Conservation (phyloP, 2,329 filamentous ascomycete species). For the Tolypocladium ovalisporum region DNA sequence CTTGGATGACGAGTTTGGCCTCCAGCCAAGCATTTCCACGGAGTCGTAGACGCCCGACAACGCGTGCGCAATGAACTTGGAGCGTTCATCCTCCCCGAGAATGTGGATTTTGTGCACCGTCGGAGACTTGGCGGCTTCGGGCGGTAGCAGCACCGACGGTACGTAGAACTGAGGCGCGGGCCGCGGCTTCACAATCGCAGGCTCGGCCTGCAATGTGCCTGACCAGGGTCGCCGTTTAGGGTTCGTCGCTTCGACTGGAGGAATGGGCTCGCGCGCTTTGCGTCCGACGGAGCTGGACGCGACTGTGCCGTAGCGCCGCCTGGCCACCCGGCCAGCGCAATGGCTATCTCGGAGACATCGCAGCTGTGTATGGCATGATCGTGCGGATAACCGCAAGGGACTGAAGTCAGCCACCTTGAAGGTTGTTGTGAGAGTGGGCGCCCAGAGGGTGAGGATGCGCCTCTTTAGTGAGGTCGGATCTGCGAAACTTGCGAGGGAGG, state of each 20-base stretch:
- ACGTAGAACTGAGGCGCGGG: constrained; percentile 17
- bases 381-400: constrained; percentile 31
- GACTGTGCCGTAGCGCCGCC: constrained; percentile 19
- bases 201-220: constrained; percentile 7
- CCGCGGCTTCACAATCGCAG: background rate
- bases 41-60: constrained; percentile 29
- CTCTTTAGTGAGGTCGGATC: background rate
- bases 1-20: constrained; percentile 11
- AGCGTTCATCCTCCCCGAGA: constrained; percentile 28
- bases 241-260: constrained; percentile 8
- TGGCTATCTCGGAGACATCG: constrained; percentile 30
- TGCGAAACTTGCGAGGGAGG: background rate
- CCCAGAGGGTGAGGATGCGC: background rate
- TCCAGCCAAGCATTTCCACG: constrained; percentile 22
- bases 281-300: constrained; percentile 10
- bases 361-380: constrained; percentile 24
- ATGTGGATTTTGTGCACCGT: constrained; percentile 29
- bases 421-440: constrained; percentile 5
- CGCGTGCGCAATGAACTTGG: constrained; percentile 29
- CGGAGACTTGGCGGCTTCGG: constrained; percentile 18
- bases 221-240: constrained; percentile 12
- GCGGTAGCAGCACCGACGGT: constrained; percentile 24
- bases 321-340: constrained; percentile 25
- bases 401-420: constrained; percentile 24
- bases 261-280: constrained; percentile 11